phyloP scores from a whole-genome alignment of 345 rosid genomes.

The Sisymbrium altissimum region DNA sequence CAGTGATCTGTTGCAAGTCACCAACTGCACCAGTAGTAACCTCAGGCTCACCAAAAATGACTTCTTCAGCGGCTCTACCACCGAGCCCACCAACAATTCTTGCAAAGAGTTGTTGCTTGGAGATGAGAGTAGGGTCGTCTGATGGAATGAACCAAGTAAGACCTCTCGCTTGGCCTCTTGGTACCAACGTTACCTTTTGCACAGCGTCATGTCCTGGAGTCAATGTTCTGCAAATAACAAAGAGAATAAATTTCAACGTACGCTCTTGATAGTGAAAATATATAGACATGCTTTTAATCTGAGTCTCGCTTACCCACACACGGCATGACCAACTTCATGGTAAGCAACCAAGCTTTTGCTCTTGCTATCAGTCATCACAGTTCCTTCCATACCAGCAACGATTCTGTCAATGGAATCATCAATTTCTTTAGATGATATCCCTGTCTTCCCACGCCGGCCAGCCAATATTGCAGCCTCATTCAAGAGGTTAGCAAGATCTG shows the following conservation, averaged over 20 bases:
- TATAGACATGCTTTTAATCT: background rate
- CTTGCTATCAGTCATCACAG: conserved; percentile 3
- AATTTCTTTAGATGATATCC: background rate
- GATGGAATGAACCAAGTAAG: conserved; percentile 98
- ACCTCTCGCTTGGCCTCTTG: conserved; percentile 96
- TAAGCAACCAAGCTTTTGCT: background rate
- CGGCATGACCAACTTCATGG: conserved; percentile 5
- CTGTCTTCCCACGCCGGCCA: background rate
- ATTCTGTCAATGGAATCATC: background rate
- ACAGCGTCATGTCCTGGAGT: conserved; percentile 98
- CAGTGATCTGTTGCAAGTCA: conserved; percentile 95
- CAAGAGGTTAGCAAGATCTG: background rate
- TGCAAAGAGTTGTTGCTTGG: conserved; percentile 96
- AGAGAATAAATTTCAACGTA: background rate
- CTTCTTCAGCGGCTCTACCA: conserved; percentile 96
- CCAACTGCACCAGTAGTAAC: conserved; percentile 98
- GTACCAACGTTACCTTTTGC: conserved; percentile 88
- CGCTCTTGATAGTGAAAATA: background rate
- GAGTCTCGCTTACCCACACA: background rate
- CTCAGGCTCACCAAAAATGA: conserved; percentile 92
- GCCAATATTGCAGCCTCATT: background rate
- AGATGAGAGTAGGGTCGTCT: conserved; percentile 90
- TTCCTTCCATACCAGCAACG: background rate
- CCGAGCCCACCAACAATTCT: conserved; percentile 98
- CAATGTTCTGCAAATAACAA: conserved; percentile 59